A percentile compares a stretch with the other conserved stretches of the same genome.
Evolutionary conservation across 2,329 filamentous ascomycete species (phyloP).

Genomic region (Fusarium lateritium): DNA sequence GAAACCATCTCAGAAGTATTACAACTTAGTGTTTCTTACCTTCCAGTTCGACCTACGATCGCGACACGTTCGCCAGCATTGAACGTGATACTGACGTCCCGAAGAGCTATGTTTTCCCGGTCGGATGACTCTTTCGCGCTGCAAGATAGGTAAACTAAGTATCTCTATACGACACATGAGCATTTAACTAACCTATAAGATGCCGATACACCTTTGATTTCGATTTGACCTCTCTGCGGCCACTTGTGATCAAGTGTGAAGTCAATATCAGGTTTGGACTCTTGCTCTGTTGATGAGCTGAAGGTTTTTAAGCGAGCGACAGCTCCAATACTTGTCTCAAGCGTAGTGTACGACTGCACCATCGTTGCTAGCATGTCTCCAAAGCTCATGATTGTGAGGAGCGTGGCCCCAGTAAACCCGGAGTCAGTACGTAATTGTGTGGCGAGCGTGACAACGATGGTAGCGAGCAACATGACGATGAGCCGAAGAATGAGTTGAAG

Average conservation of each 20-base stretch:
- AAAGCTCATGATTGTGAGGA: slow-evolving; percentile 59
- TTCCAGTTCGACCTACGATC: slow-evolving; percentile 24
- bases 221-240: slow-evolving; percentile 18
- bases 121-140: slow-evolving; percentile 2
- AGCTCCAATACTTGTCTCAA: slow-evolving; percentile 52
- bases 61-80: slow-evolving; percentile 11
- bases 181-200: slow-evolving; percentile 24
- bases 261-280: slow-evolving; percentile 3
- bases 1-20: neutral
- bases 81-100: slow-evolving; percentile 8
- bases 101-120: slow-evolving; percentile 9
- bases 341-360: slow-evolving; percentile 53
- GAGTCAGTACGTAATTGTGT: slow-evolving; percentile 57
- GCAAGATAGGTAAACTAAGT: neutral
- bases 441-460: slow-evolving; percentile 62
- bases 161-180: neutral
- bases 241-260: slow-evolving; percentile 1
- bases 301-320: slow-evolving; percentile 42
- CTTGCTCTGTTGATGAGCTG: neutral
- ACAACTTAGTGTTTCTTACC: neutral
- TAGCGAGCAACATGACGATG: slow-evolving; percentile 63
- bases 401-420: slow-evolving; percentile 56
- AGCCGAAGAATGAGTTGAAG: slow-evolving; percentile 65
- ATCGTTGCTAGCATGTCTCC: slow-evolving; percentile 51
- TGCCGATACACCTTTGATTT: slow-evolving; percentile 19